phyloP scores from a whole-genome alignment of 2,329 filamentous ascomycete species.

The Diaporthe sp. region DNA sequence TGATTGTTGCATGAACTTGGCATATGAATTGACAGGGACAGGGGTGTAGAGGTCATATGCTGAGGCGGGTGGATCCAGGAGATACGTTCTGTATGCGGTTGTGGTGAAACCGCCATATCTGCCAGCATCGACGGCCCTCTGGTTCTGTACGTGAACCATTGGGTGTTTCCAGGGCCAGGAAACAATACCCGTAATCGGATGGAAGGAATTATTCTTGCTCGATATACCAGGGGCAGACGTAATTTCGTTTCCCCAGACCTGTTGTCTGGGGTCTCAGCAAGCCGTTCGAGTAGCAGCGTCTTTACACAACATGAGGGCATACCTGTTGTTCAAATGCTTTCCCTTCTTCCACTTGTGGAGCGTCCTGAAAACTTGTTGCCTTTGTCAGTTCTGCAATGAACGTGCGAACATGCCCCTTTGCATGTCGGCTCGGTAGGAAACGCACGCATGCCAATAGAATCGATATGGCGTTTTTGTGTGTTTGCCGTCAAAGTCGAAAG shows the following conservation, averaged over 20 bases:
- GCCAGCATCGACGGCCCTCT: not conserved
- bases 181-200: not conserved
- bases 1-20: not conserved
- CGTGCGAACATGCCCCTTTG: too few relatives aligned
- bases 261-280: not conserved
- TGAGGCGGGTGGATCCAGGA: not conserved
- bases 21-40: not conserved
- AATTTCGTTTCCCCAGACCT: not conserved
- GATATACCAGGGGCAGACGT: rapidly evolving
- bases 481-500: not conserved
- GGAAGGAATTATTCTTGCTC: not conserved
- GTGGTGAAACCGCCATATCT: not conserved
- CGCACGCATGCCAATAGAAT: not conserved
- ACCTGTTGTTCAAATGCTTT: not conserved
- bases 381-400: not conserved
- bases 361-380: not conserved
- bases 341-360: not conserved
- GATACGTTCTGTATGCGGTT: not conserved
- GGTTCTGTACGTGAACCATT: not conserved
- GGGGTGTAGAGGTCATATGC: not conserved
- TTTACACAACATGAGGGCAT: too few relatives aligned
- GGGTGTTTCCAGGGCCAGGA: not conserved
- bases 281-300: too few relatives aligned
- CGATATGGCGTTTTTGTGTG: not conserved
- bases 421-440: too few relatives aligned